Conservation (phyloP, 257 asterid species). For the Parsonsia alboflavescens region DNA sequence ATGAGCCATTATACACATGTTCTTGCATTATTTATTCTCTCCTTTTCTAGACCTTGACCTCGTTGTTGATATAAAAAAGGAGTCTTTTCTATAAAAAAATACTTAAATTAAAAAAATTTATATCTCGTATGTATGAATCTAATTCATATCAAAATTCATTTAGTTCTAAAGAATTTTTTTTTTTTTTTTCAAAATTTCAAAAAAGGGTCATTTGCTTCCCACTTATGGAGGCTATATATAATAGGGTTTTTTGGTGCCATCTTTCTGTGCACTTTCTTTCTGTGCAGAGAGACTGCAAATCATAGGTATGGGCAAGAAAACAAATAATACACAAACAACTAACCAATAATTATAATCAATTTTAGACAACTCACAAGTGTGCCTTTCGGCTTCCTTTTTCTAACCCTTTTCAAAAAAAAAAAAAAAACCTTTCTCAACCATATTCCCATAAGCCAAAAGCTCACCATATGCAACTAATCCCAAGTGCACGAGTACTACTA, state of each 20-base stretch:
- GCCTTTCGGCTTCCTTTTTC: background rate
- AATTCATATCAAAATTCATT: no score
- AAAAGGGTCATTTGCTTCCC: slow-evolving; percentile 4
- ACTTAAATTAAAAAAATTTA: no score
- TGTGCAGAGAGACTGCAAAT: background rate
- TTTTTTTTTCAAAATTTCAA: no score
- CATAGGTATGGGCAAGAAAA: slow-evolving; percentile 24
- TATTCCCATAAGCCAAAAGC: slow-evolving; percentile 6
- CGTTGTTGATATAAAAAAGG: no score
- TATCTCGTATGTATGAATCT: no score
- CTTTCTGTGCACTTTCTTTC: slow-evolving; percentile 4
- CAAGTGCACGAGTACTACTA: background rate
- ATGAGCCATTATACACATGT: no score
- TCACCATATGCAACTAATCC: background rate
- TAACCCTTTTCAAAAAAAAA: background rate
- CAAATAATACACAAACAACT: background rate
- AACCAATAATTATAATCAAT: background rate
- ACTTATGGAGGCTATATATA: background rate
- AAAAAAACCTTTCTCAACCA: background rate
- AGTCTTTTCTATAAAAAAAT: no score
- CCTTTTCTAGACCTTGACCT: no score
- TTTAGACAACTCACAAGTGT: slow-evolving; percentile 4
- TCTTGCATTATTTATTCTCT: no score
- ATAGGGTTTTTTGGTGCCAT: background rate
- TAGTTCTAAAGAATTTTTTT: no score